Base-by-base conservation (phyloP, 345 rosid species). In the Fremontodendron californicum region DNA sequence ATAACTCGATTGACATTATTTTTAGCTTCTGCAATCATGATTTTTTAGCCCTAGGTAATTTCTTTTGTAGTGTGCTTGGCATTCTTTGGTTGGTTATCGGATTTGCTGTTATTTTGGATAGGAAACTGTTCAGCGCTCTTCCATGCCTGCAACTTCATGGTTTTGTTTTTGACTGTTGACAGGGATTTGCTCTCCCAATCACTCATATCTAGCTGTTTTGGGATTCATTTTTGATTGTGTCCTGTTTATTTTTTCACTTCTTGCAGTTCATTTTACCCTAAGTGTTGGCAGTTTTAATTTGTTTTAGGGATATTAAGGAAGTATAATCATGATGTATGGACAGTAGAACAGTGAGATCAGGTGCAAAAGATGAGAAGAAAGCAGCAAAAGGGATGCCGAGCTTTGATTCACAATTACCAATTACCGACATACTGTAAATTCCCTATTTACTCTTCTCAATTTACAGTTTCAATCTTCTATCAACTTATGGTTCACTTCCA, bases 361-460 rank as follows among this genome's bases (percentile, higher is more conserved):
- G 65, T 65, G 65, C 37, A 69, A 27, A 69, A 84, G 83, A 83
- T 86, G 88, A 80, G 81, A 80, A 80, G 78, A 68, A 78, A 75
- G 33, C 73, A 42, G 49, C 77, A 65, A 71, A 54, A 75, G 81
- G 74, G 80, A 86, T 88, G 91, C 88, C 73, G 63, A 81, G 87
- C 80, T 83, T 84, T 83, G 86, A 82, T 75, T 60, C 83, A 52
- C 78, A 78, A 45, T 64, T 73, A 57, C 69, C 81, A 23, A 65
- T 81, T 77, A 78, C 77, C 48, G 72, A 78, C 74, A 27, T 77
- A 78, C n/a, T 71, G 89, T 86, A 86, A 73, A 52, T 75, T 73
- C 76, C 43, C 31, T 77, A 65, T 74, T 55, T 33, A 39, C 33
- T 61, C 78, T 75, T 39, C 23, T 73, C 21, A 13, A 8, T 65